Evolutionary conservation across 306 rosid species (phyloP).

Genomic region (Dicorynia guianensis): DNA sequence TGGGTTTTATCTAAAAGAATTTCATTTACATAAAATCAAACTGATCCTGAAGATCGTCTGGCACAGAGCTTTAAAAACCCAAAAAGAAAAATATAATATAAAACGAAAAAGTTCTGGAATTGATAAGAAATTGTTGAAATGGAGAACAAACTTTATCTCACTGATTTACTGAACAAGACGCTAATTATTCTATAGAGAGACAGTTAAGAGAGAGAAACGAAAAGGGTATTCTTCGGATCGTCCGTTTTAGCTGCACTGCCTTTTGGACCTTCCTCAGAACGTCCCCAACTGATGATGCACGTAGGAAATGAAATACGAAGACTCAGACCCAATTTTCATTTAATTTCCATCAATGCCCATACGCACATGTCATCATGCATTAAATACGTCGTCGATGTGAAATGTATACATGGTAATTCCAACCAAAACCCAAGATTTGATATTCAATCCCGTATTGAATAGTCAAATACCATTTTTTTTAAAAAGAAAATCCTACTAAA

Average conservation of each 20-base stretch:
- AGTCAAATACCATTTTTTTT: background rate
- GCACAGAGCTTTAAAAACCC: constrained; percentile 36
- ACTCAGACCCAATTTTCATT: background rate
- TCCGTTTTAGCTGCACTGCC: constrained; percentile 71
- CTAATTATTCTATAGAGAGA: constrained; percentile 28
- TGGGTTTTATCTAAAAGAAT: constrained; percentile 52
- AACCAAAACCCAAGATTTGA: background rate
- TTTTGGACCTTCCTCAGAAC: constrained; percentile 65
- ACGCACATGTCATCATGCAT: background rate
- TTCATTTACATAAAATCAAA: constrained; percentile 51
- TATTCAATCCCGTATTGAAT: too few relatives aligned
- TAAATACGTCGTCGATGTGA: background rate
- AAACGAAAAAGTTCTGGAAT: constrained; percentile 8
- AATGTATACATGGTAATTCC: background rate
- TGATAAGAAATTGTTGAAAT: constrained; percentile 38
- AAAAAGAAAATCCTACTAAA: background rate
- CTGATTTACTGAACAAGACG: constrained; percentile 37
- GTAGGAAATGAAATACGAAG: constrained; percentile 29
- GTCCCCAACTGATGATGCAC: constrained; percentile 51
- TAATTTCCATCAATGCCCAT: constrained; percentile 40
- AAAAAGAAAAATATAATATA: background rate
- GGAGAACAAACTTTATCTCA: constrained; percentile 41
- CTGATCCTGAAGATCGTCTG: constrained; percentile 57
- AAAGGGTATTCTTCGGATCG: constrained; percentile 67
- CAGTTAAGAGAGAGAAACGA: constrained; percentile 21